Base-by-base conservation (phyloP, 305 asterid species). In the Plantago lanceolata region DNA sequence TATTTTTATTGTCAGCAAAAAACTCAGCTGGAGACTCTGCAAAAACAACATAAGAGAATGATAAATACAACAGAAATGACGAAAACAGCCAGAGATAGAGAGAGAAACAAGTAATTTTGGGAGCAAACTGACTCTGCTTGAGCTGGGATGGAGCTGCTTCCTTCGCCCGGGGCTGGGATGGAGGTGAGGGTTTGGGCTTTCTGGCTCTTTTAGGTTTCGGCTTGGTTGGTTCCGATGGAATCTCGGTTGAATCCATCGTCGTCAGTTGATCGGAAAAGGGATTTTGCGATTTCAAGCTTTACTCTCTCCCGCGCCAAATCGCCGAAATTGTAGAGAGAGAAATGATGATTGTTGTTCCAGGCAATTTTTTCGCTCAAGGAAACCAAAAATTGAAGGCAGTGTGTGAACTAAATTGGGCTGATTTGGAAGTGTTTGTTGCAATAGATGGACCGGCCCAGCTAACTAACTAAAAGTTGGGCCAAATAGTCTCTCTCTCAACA, bases 11-110 rank as follows among this genome's bases (percentile, higher is more conserved):
- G 63, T 90, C 96, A 0, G 96, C 97, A 63, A 87, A 90, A 80
- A 87, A 90, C 79, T 90, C 97, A 69, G 97, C 96, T 8, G 96
- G 95, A 66, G 97, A 90, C 71, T 87, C 96, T 90, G 87, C 82
- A 71, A 24, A 75, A 68, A 69, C 33, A 9, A 66, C 51, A 75
- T 26, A 62, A 21, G 62, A 40, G 63, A 70, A 43, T 35, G n/a
- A 56, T 29, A 2, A 4, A 64, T 37, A 48, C 52, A 58, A 48
- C 47, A 28, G 24, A 37, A 47, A 56, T 24, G 1, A 24, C 3
- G 28, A 24, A 29, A 54, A 40, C 35, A 45, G 49, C 13, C 19
- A 35, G 31, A 47, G 40, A 44, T 0, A 14, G 50, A 19, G 24
- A 19, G 29, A 18, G n/a, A 54, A 31, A 35, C 52, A n/a, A 17